Evolutionary conservation across 2,329 filamentous ascomycete species (phyloP).

Genomic region (Venturia asperata): DNA sequence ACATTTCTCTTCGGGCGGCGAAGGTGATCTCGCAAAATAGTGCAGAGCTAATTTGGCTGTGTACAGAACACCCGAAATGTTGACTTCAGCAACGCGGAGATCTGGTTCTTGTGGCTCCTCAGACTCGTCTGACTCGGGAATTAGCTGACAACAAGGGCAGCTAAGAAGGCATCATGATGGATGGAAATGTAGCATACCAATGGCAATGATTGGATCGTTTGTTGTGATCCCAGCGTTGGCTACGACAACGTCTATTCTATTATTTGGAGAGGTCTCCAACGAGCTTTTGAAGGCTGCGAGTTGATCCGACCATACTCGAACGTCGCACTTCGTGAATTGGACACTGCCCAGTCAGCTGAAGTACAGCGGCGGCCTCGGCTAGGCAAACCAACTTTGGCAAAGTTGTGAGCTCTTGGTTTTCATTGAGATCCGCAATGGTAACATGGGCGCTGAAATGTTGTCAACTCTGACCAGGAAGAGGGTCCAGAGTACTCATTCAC

Average conservation of each 20-base stretch:
- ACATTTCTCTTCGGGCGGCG: constrained; percentile 5
- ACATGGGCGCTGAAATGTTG: neutral
- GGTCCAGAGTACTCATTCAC: neutral
- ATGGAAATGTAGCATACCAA: constrained; percentile 26
- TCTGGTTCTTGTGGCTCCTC: constrained; percentile 30
- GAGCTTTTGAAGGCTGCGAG: constrained; percentile 38
- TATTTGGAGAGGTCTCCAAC: constrained; percentile 31
- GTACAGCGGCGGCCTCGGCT: neutral
- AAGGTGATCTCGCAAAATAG: constrained; percentile 32
- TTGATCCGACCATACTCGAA: constrained; percentile 40
- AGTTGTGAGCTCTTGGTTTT: constrained; percentile 11
- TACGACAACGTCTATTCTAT: constrained; percentile 41
- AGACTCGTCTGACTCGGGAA: constrained; percentile 21
- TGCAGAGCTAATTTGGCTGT: constrained; percentile 43
- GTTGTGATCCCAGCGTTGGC: constrained; percentile 42
- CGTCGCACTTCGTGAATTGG: constrained; percentile 38
- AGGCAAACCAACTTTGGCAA: constrained; percentile 8
- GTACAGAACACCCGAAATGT: constrained; percentile 39
- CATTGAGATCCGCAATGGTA: constrained; percentile 19
- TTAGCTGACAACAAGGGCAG: constrained; percentile 22
- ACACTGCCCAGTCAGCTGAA: constrained; percentile 5
- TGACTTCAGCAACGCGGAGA: constrained; percentile 38
- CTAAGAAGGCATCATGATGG: neutral
- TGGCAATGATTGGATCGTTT: constrained; percentile 35
- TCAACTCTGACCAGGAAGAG: neutral